These are phyloP conservation scores for Lecanicillium sp. DNA, from an alignment of 2,329 filamentous ascomycete species.

Conservation along the genomic window DNA sequence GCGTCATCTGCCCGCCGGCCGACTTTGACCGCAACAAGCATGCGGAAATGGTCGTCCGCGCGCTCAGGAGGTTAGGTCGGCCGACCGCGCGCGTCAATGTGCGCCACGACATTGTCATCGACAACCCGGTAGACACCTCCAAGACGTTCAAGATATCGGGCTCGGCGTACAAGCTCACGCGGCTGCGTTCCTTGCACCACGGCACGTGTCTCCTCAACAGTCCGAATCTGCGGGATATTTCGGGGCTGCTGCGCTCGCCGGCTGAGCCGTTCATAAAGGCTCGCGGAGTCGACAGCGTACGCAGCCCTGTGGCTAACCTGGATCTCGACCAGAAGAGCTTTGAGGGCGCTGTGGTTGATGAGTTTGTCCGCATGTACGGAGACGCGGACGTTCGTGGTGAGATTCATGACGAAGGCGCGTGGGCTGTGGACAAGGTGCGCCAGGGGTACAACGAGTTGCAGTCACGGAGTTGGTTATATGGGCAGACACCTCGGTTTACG, in stretches of 20 bases:
- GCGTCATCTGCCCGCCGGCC: constrained; percentile 73
- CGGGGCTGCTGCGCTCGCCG: constrained; percentile 67
- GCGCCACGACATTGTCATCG: constrained; percentile 86
- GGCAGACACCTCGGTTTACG: constrained; percentile 78
- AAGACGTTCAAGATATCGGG: constrained; percentile 74
- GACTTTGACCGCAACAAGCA: constrained; percentile 79
- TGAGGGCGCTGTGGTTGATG: constrained; percentile 47
- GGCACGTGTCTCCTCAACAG: constrained; percentile 81
- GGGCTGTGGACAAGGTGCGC: constrained; percentile 41
- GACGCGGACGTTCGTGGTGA: constrained; percentile 22
- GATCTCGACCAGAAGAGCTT: constrained; percentile 42
- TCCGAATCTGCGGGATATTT: constrained; percentile 63
- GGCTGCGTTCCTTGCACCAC: constrained; percentile 77
- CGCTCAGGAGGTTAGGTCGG: constrained; percentile 55
- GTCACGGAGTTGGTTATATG: constrained; percentile 69
- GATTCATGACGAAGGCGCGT: constrained; percentile 42
- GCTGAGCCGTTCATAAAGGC: constrained; percentile 69
- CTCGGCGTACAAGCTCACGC: constrained; percentile 89
- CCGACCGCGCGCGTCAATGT: constrained; percentile 68
- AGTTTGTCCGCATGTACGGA: constrained; percentile 64
- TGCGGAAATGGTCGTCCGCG: constrained; percentile 88
- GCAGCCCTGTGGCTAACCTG: constrained; percentile 76
- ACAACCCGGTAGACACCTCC: constrained; percentile 21
- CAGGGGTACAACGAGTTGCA: constrained; percentile 27
- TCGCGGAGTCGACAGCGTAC: constrained; percentile 84